Base-by-base conservation (phyloP, 2,329 filamentous ascomycete genomes). In the Trichoderma sp. region DNA sequence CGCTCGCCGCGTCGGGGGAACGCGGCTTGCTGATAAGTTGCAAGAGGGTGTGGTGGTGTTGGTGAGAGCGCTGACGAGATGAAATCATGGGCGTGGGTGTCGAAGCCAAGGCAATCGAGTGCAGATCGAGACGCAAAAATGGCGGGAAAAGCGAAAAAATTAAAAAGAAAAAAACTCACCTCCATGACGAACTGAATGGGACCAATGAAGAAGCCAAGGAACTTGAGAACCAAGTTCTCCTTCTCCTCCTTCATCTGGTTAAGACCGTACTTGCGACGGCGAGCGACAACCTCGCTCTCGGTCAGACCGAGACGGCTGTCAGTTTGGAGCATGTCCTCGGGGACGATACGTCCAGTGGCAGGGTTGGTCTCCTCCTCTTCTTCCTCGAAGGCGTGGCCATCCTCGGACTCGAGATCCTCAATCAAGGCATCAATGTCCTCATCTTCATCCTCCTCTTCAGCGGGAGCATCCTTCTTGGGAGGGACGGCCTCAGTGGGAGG, bases 161-260 rank as follows among this genome's bases (percentile, higher is more conserved):
- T 1, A 13, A 5, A n/a, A 53, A 68, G 36, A 34, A 50, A 64
- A 20, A 71, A 32, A 67, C 88, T 79, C 81, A 91, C 92, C 90
- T 95, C 93, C 94, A 97, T 97, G 80, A 97, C 94, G 82, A 95
- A 95, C 81, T 97, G 94, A 76, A 97, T 95, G 28, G 94, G 94
- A 75, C 94, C 94, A 70, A 96, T 85, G 81, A 97, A 97, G 85
- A 93, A 96, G 77, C 88, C 86, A 78, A 90, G 82, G 82, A 97
- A 97, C 86, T 97, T 96, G 78, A 96, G 87, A 73, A 95, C 82
- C 72, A 94, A 78, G 79, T 95, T 97, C 83, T 94, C 92, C 84
- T 94, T 94, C 85, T 95, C 92, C 84, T 97, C 93, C 83, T 93
- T 94, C 92, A 97, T 94, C 81, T 93, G 90, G 81, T 97, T 97